Evolutionary conservation across 495 filamentous ascomycete genomes (phyloP), one percentile per base, ranked within the genome.

Genomic region (Hypoxylon cercidicola): DNA sequence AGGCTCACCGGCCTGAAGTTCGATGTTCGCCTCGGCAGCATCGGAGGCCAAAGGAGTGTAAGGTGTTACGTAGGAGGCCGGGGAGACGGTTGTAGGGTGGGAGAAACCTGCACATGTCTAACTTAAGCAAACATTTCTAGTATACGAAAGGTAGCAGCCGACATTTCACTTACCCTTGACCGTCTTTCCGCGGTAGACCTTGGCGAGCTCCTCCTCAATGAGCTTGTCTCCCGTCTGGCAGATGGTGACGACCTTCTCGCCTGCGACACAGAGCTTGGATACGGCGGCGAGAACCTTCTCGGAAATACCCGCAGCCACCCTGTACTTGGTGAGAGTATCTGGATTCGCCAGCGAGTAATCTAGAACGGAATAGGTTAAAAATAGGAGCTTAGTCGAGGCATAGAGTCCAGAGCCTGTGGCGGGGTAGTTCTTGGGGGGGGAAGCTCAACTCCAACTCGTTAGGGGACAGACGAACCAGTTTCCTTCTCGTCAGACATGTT

Each of bases 121-220:
- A 49, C 18, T 64, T 75, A 53, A 68, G 64, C 59, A 60, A 47
- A 70, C 40, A 41, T 39, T 46, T 44, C 25, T 3, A 34, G 5
- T 16, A 25, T 28, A 30, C 23, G 12, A 45, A 50, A 46, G 41
- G 20, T 50, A 15, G 46, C 15, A 60, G 20, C 46, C 18, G 21
- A 63, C 56, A 15, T 37, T 10, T 1, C 15, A 73, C 76, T 50
- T 70, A 93, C 92, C 94, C 83, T 99, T 99, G 64, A 97, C 90
- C 81, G 96, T 97, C 83, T 97, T 99, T 78, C 93, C 93, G 78
- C 97, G 94, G 85, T 95, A 98, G 68, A 99, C 94, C 82, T 98
- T 99, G 65, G 87, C 77, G 55, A 96, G 84, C 74, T 98, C 95
- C 71, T 97, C 95, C 21, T 93, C 93, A 62, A 99, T 86, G 48